These are phyloP conservation scores for Haplosporangium sp. DNA, from an alignment of 371 early-diverging fungal species.

Conservation along the genomic window DNA sequence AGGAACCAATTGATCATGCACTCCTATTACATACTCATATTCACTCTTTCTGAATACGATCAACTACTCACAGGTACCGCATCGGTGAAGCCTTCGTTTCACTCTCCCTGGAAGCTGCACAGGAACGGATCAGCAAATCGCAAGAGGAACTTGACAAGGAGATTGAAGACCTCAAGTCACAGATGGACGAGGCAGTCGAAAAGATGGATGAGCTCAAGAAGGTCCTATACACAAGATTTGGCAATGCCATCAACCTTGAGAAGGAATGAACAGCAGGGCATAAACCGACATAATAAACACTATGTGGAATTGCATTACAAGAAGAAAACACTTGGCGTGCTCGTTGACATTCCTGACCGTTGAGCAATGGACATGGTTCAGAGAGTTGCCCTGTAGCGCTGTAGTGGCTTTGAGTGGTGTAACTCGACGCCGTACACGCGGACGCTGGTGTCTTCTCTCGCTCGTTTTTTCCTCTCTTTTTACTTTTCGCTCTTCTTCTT, in stretches of 20 bases:
- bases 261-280: constrained; percentile 63
- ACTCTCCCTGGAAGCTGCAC: constrained; percentile 78
- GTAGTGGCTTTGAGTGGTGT: too few species aligned
- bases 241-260: constrained; percentile 94
- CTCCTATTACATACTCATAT: not conserved
- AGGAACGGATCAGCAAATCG: constrained; percentile 77
- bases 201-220: constrained; percentile 91
- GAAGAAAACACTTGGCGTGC: too few species aligned
- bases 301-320: not conserved
- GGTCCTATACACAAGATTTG: constrained; percentile 91
- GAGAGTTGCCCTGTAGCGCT: too few species aligned
- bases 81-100: constrained; percentile 92
- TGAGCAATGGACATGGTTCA: too few species aligned
- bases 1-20: too few species aligned
- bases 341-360: too few species aligned
- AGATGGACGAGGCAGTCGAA: constrained; percentile 74
- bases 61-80: constrained; percentile 68
- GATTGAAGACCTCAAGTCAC: constrained; percentile 70
- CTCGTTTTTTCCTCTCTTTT: not conserved
- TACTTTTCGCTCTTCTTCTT: not conserved
- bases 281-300: not conserved
- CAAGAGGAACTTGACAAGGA: constrained; percentile 65
- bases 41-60: not conserved
- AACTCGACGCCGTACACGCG: too few species aligned
- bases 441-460: not conserved